Evolutionary conservation across 139 green algal species (phyloP).

Genomic region (Parachlorella kessleri): DNA sequence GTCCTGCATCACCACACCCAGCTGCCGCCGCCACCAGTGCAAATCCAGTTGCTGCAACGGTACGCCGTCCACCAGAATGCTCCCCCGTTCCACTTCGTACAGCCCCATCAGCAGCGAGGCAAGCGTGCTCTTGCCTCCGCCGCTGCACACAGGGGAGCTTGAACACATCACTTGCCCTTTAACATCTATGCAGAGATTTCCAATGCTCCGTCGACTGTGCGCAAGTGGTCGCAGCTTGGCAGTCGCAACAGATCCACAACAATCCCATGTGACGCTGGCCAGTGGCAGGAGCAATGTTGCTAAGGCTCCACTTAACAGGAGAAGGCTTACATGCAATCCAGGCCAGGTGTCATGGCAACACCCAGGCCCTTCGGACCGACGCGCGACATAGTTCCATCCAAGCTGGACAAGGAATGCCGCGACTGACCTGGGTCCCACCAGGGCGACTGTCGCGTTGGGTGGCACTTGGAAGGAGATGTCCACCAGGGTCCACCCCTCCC

Average conservation of each 20-base stretch:
- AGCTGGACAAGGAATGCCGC: background rate
- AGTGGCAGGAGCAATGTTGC: too few relatives aligned
- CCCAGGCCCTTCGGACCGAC: too few relatives aligned
- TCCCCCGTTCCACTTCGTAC: conserved; percentile 73
- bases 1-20: conserved; percentile 68
- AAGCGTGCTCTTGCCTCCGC: conserved; percentile 92
- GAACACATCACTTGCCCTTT: too few relatives aligned
- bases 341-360: too few relatives aligned
- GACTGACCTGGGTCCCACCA: conserved; percentile 57
- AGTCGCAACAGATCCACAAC: background rate
- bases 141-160: conserved; percentile 37
- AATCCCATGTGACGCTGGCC: too few relatives aligned
- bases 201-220: too few relatives aligned
- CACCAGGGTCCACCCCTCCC: conserved; percentile 25
- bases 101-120: conserved; percentile 89
- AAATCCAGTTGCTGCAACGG: conserved; percentile 75
- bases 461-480: conserved; percentile 46
- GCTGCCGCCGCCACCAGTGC: conserved; percentile 45
- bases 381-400: background rate
- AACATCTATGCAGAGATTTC: too few relatives aligned
- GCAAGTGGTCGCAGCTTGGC: background rate
- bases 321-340: too few relatives aligned
- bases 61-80: conserved; percentile 79
- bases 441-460: conserved; percentile 56
- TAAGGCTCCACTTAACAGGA: background rate